A percentile compares a stretch with the other conserved stretches of the same genome.
Conservation (phyloP, 192 early-diverging fungal genomes). For the Rhizophagus prolifer region DNA sequence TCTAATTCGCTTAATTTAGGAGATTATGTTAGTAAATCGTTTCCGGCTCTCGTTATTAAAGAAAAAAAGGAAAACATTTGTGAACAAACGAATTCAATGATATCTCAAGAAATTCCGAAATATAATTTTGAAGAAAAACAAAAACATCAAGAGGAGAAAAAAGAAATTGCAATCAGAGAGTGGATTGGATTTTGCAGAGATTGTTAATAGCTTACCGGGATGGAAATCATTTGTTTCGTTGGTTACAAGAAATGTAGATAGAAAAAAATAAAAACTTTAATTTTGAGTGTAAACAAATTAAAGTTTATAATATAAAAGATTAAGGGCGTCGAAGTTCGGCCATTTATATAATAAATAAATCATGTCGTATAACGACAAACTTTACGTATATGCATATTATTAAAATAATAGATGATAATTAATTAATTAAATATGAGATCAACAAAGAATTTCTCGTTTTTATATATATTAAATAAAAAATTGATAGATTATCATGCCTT, state of each 20-base stretch:
- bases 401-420: no score
- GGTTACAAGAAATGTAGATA: background rate
- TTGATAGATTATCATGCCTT: no score
- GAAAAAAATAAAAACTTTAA: background rate
- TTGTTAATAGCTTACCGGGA: background rate
- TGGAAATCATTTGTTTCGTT: conserved; percentile 2
- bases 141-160: no score
- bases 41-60: background rate
- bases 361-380: no score
- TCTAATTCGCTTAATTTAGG: background rate
- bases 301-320: no score
- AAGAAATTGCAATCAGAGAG: background rate
- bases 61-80: background rate
- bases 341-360: no score
- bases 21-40: background rate
- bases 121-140: background rate
- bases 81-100: background rate
- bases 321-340: no score
- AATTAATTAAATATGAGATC: no score
- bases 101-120: background rate
- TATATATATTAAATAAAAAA: no score
- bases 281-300: background rate
- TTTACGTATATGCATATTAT: no score
- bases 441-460: no score
- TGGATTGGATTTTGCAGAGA: background rate